Conservation (phyloP, 2,329 filamentous ascomycete genomes). For the Venturia aucupariae region DNA sequence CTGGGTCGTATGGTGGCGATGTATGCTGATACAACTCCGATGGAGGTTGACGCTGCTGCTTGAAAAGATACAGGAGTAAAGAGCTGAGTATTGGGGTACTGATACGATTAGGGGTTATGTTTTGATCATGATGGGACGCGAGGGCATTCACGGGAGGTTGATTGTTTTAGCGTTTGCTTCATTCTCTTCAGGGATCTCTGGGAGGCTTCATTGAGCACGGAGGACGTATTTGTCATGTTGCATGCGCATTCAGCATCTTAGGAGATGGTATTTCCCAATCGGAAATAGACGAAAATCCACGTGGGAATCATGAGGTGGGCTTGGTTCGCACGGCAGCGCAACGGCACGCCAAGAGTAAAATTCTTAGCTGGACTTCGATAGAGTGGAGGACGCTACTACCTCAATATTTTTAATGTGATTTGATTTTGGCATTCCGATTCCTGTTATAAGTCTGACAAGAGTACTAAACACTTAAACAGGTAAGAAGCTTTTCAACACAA, state of each 20-base stretch:
- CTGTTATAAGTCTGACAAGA: no score
- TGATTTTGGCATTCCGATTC: no score
- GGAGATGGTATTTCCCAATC: neutral
- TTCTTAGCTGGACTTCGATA: neutral
- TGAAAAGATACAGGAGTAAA: neutral
- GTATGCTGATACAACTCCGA: neutral
- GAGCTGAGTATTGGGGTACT: neutral
- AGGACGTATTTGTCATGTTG: neutral
- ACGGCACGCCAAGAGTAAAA: neutral
- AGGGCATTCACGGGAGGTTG: neutral
- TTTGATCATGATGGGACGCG: neutral
- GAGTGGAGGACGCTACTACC: no score
- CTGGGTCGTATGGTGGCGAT: constrained; percentile 7
- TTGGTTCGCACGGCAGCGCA: neutral
- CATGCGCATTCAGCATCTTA: neutral
- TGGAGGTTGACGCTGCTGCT: constrained; percentile 8
- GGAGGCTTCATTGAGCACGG: neutral
- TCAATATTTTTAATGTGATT: no score
- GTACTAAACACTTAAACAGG: no score
- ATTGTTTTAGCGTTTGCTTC: neutral
- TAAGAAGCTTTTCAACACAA: no score
- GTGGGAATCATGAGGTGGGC: neutral
- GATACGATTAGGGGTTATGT: neutral
- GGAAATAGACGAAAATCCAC: neutral
- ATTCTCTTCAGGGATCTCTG: neutral